A percentile compares a stretch with the other conserved stretches of the same genome.
Evolutionary conservation across 2,329 filamentous ascomycete species (phyloP).

Genomic region (Huntiella bhutanensis): DNA sequence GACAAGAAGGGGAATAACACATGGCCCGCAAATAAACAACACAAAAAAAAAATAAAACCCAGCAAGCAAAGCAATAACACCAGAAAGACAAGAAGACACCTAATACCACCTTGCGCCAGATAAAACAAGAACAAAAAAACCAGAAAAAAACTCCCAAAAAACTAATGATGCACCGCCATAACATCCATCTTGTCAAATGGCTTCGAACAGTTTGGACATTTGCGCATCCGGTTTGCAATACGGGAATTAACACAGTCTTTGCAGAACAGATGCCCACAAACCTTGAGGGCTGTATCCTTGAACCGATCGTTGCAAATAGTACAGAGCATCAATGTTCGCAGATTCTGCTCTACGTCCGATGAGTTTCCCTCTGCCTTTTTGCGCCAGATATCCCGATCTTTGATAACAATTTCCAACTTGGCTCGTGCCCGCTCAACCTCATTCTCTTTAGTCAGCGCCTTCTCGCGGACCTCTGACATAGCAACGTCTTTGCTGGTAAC

Average conservation of each 20-base stretch:
- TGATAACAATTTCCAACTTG: constrained; percentile 58
- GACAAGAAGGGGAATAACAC: too few species aligned
- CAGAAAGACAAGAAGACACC: too few species aligned
- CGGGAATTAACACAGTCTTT: constrained; percentile 76
- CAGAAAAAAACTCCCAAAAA: too few species aligned
- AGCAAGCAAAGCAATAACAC: too few species aligned
- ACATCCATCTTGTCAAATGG: constrained; percentile 82
- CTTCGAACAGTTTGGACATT: constrained; percentile 86
- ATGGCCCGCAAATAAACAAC: too few species aligned
- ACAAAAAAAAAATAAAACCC: too few species aligned
- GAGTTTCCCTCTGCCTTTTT: constrained; percentile 63
- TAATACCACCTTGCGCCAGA: too few species aligned
- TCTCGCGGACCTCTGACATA: constrained; percentile 31
- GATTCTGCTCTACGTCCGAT: constrained; percentile 64
- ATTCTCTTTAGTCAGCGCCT: constrained; percentile 43
- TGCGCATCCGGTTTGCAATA: constrained; percentile 73
- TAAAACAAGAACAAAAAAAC: too few species aligned
- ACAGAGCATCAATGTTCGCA: constrained; percentile 50
- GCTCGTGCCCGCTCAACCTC: constrained; percentile 67
- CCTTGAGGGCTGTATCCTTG: constrained; percentile 85
- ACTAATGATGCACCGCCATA: constrained; percentile 46
- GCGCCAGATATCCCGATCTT: constrained; percentile 74
- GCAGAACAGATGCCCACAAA: constrained; percentile 91
- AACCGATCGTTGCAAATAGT: constrained; percentile 83
- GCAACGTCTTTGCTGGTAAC: constrained; percentile 57